A percentile compares a stretch with the other conserved stretches of the same genome.
These are phyloP conservation scores for Arabis alpina DNA, from an alignment of 345 rosid species.

Conservation along the genomic window DNA sequence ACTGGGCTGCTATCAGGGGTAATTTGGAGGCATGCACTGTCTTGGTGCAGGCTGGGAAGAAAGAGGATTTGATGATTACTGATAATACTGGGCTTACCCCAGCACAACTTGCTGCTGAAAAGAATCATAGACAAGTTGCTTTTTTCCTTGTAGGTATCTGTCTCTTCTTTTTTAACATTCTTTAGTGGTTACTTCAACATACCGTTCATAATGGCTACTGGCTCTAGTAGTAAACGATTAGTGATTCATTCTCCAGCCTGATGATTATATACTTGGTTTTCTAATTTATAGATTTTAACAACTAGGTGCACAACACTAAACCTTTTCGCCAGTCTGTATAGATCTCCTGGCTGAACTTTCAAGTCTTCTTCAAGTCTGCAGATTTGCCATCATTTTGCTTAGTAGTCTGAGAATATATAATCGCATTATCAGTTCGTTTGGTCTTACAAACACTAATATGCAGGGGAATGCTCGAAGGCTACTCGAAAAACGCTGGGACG, in stretches of 20 bases:
- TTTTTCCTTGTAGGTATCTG: constrained; percentile 92
- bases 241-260: constrained; percentile 20
- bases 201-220: background rate
- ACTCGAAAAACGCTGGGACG: constrained; percentile 82
- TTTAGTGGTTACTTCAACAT: background rate
- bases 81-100: constrained; percentile 97
- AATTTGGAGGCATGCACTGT: constrained; percentile 99
- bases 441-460: constrained; percentile 23
- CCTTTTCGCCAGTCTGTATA: constrained; percentile 2
- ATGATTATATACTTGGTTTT: background rate
- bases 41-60: constrained; percentile 96
- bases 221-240: constrained; percentile 14
- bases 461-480: constrained; percentile 96
- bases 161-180: constrained; percentile 37
- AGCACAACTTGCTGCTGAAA: constrained; percentile 98
- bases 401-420: background rate
- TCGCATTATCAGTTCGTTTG: background rate
- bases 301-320: constrained; percentile 25
- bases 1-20: constrained; percentile 98
- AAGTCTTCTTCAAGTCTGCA: constrained; percentile 17
- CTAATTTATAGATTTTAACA: background rate
- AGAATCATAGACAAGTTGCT: constrained; percentile 97
- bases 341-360: constrained; percentile 2
- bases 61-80: constrained; percentile 85
- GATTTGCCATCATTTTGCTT: constrained; percentile 13